phyloP scores from a whole-genome alignment of 2,329 filamentous ascomycete species.

The Claviceps paspali region DNA sequence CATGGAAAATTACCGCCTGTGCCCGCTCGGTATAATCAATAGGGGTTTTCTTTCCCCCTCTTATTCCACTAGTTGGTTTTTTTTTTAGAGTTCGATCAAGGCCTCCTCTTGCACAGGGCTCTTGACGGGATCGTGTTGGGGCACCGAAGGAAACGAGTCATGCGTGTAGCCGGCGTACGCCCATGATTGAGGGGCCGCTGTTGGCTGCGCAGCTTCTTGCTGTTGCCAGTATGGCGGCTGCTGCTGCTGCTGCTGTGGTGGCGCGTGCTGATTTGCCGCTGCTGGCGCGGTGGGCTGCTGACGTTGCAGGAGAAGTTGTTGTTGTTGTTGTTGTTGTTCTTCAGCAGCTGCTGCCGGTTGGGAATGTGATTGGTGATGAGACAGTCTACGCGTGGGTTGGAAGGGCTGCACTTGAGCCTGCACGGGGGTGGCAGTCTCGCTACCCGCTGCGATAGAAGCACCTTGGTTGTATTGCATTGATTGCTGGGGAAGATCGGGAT shows the following conservation, averaged over 20 bases:
- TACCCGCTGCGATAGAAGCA: conserved; percentile 23
- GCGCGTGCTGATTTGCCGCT: conserved; percentile 14
- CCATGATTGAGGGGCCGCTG: conserved; percentile 24
- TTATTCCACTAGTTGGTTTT: too few species aligned
- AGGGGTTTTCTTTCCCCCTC: too few species aligned
- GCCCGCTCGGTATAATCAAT: too few species aligned
- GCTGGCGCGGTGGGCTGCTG: conserved; percentile 2
- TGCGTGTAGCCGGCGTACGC: conserved; percentile 37
- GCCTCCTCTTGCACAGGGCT: conserved; percentile 54
- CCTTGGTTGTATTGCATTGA: conserved; percentile 28
- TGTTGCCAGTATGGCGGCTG: conserved; percentile 19
- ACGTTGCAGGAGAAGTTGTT: conserved; percentile 18
- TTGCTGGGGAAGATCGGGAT: conserved; percentile 34
- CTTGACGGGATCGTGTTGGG: conserved; percentile 26
- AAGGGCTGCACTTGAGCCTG: conserved; percentile 14
- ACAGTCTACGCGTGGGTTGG: conserved; percentile 6
- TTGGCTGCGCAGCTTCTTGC: conserved; percentile 12
- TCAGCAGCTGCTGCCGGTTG: conserved; percentile 14
- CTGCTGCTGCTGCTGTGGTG: conserved; percentile 17
- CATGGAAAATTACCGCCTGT: too few species aligned
- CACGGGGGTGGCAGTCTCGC: conserved; percentile 18
- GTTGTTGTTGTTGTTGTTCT: conserved; percentile 10
- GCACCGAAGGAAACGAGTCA: conserved; percentile 49
- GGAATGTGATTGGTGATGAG: conserved; percentile 14
- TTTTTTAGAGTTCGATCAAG: conserved; percentile 55